phyloP scores from a whole-genome alignment of 2,329 filamentous ascomycete species.

The Chaetomium globosum region DNA sequence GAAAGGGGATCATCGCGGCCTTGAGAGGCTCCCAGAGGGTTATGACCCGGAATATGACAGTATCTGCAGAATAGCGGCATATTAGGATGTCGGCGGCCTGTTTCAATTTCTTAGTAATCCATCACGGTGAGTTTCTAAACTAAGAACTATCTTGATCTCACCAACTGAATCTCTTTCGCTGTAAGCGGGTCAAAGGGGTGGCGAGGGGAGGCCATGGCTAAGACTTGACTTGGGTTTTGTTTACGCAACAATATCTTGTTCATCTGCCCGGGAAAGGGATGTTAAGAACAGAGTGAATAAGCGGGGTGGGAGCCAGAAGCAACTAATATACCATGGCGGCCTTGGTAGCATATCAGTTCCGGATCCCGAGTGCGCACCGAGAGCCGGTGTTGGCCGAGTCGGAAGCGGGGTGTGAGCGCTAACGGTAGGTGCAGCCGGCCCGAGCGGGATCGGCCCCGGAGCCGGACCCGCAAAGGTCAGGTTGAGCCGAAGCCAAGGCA shows the following conservation, averaged over 20 bases:
- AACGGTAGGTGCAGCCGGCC: conserved; percentile 18
- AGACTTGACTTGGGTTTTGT: background rate
- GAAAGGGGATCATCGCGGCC: conserved; percentile 48
- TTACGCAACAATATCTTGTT: background rate
- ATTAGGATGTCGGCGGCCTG: conserved; percentile 25
- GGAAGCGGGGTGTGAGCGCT: conserved; percentile 22
- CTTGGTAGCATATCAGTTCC: background rate
- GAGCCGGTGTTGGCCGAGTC: conserved; percentile 18
- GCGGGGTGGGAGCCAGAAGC: background rate
- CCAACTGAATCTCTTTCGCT: conserved; percentile 21
- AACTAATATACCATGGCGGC: background rate
- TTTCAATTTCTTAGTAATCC: background rate
- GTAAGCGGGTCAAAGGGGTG: conserved; percentile 25
- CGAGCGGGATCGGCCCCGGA: conserved; percentile 16
- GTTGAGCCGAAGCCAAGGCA: conserved; percentile 15
- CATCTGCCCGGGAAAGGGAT: too few relatives aligned
- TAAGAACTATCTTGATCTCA: background rate
- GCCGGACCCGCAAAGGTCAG: conserved; percentile 20
- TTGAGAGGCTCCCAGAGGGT: conserved; percentile 56
- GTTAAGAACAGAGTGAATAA: background rate
- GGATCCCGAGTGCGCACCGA: background rate
- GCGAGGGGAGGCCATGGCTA: background rate
- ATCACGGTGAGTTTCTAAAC: background rate
- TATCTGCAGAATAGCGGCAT: background rate
- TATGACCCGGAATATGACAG: conserved; percentile 50